Evolutionary conservation across 768 basidiomycete genomes (phyloP).

Genomic region (Kwoniella sp.): DNA sequence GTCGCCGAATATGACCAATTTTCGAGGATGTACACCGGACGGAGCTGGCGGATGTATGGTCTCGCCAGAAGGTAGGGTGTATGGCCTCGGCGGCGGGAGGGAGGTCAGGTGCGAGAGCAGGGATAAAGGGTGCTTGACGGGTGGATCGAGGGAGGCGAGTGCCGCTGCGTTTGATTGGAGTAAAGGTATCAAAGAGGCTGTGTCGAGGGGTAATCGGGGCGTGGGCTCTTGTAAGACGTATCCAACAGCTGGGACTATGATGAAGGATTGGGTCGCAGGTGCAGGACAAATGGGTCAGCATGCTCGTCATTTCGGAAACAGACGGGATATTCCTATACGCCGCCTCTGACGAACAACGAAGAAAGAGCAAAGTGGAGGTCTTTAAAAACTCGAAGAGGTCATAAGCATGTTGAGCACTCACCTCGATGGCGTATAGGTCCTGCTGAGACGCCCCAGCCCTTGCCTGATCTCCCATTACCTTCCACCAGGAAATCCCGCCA

Average conservation of each 20-base stretch:
- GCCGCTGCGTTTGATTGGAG: slow-evolving; percentile 44
- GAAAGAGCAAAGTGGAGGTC: background rate
- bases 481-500: slow-evolving; percentile 44
- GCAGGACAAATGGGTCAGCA: background rate
- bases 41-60: slow-evolving; percentile 44
- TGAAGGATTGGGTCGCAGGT: background rate
- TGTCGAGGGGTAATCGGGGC: slow-evolving; percentile 44
- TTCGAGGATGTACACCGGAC: slow-evolving; percentile 32
- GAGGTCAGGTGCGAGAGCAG: slow-evolving; percentile 48
- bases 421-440: slow-evolving; percentile 54
- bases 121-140: slow-evolving; percentile 46
- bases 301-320: background rate
- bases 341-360: background rate
- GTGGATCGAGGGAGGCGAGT: slow-evolving; percentile 40
- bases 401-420: slow-evolving; percentile 19
- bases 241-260: slow-evolving; percentile 48
- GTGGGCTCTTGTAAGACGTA: slow-evolving; percentile 52
- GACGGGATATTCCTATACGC: background rate
- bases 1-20: slow-evolving; percentile 54
- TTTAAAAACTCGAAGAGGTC: background rate
- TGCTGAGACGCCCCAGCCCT: slow-evolving; percentile 50
- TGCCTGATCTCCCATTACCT: slow-evolving; percentile 38
- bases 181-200: slow-evolving; percentile 40
- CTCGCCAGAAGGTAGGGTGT: slow-evolving; percentile 47
- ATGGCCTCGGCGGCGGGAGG: slow-evolving; percentile 42